These are phyloP conservation scores for Protomyces inouyei DNA, from an alignment of 1,139 yeast species.

Conservation along the genomic window DNA sequence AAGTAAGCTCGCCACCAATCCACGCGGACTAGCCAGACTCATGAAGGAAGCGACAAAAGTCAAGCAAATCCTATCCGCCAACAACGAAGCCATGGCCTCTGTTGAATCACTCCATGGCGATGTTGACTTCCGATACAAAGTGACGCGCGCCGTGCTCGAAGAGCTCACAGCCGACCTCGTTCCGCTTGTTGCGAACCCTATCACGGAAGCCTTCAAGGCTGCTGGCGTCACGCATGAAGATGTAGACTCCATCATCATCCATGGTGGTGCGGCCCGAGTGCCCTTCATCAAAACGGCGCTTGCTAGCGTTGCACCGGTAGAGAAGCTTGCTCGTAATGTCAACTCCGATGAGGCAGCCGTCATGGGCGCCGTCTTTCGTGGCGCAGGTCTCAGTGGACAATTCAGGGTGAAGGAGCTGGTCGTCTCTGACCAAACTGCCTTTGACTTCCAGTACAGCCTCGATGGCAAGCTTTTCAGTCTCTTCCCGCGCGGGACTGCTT, in stretches of 20 bases:
- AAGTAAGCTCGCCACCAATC: constrained; percentile 36
- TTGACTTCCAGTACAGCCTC: constrained; percentile 42
- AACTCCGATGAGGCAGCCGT: constrained; percentile 96
- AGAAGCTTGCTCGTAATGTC: constrained; percentile 70
- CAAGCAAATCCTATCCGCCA: constrained; percentile 79
- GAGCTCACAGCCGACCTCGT: constrained; percentile 47
- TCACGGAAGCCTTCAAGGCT: constrained; percentile 49
- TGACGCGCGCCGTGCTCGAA: constrained; percentile 80
- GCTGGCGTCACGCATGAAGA: constrained; percentile 36
- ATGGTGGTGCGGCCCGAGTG: constrained; percentile 90
- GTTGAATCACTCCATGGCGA: constrained; percentile 49
- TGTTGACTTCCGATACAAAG: constrained; percentile 58
- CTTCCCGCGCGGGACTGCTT: constrained; percentile 42
- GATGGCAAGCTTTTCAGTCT: constrained; percentile 34
- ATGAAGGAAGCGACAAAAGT: constrained; percentile 84
- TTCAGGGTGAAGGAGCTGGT: constrained; percentile 57
- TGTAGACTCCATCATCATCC: constrained; percentile 64
- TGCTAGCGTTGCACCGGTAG: constrained; percentile 44
- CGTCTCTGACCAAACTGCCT: constrained; percentile 52
- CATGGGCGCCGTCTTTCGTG: constrained; percentile 79
- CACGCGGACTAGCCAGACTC: constrained; percentile 60
- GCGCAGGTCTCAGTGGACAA: constrained; percentile 58
- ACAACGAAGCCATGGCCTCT: constrained; percentile 65
- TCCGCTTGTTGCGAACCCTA: constrained; percentile 51
- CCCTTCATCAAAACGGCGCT: constrained; percentile 70